Evolutionary conservation across 345 rosid species (phyloP), one percentile per base, ranked within the genome.

Genomic region (Odontarrhena argentea): DNA sequence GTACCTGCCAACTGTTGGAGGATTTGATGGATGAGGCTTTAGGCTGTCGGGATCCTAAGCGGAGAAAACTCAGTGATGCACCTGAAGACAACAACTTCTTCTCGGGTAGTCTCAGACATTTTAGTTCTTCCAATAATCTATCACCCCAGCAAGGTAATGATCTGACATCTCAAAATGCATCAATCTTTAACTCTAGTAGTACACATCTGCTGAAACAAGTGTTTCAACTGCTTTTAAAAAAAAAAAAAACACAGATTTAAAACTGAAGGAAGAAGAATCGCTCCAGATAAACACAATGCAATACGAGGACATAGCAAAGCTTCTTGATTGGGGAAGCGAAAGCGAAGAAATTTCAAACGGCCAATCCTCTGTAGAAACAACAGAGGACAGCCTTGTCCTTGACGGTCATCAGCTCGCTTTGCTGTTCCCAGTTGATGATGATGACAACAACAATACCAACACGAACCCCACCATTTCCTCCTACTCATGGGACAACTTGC

Each of bases 381-480:
- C 84, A 26, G 81, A 84, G 30, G 82, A 79, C n/a, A 73, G 80
- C 46, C 56, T 72, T 24, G 78, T 82, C 12, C 73, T 75, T n/a
- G 82, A 85, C 4, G 57, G 78, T 82, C 85, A 83, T 53, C 86
- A 80, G 9, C 30, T 84, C 40, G 79, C 81, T 56, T 79, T 78
- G 9, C 9, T 81, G 28, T 72, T 79, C 35, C 80, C 78, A 2
- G 53, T 52, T 8, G 78, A 65, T 59, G 64, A 76, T 47, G 50
- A 73, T 15, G 3, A 65, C 7, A 67, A 15, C 32, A 50, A 59
- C 49, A 12, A 65, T 24, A 68, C 65, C 9, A 69, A 67, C 54
- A 79, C 57, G 49, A 56, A 35, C 41, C 63, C 60, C 22, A 73
- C 49, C 48, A 36, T 79, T 14, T 41, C 18, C 15, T 56, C 61